phyloP scores from a whole-genome alignment of 2,329 filamentous ascomycete genomes.

The Ceratocystis colombiana region DNA sequence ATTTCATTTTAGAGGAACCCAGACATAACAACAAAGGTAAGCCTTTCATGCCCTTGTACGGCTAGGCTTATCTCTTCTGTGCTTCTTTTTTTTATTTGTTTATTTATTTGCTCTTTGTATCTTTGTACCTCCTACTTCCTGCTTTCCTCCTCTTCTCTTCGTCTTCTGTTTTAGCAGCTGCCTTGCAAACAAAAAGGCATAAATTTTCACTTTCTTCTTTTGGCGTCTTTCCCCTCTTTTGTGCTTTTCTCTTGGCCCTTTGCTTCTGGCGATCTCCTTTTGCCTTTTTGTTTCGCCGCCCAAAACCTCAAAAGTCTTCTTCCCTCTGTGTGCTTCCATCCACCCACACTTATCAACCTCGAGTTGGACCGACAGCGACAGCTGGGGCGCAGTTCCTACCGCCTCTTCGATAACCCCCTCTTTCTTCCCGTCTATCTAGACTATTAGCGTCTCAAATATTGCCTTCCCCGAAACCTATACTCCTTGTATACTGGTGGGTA shows the following conservation, averaged over 20 bases:
- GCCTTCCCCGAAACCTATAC: no score
- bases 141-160: not conserved
- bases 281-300: not conserved
- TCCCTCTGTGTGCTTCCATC: not conserved
- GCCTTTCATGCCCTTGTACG: no score
- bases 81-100: conserved; percentile 5
- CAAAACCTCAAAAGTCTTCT: not conserved
- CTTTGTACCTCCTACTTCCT: not conserved
- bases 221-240: not conserved
- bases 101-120: not conserved
- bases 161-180: not conserved
- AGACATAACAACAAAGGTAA: no score
- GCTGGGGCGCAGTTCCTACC: no score
- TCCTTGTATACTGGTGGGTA: no score
- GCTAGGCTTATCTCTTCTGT: not conserved
- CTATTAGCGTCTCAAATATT: no score
- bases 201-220: conserved; percentile 7
- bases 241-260: not conserved
- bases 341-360: not conserved
- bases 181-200: not conserved
- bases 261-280: not conserved
- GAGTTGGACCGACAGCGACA: no score
- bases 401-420: not conserved
- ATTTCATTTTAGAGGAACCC: not conserved
- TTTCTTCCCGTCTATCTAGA: not conserved